These are phyloP conservation scores for Cryptosporidium baileyi DNA, from an alignment of 169 alveolate species.

Conservation along the genomic window DNA sequence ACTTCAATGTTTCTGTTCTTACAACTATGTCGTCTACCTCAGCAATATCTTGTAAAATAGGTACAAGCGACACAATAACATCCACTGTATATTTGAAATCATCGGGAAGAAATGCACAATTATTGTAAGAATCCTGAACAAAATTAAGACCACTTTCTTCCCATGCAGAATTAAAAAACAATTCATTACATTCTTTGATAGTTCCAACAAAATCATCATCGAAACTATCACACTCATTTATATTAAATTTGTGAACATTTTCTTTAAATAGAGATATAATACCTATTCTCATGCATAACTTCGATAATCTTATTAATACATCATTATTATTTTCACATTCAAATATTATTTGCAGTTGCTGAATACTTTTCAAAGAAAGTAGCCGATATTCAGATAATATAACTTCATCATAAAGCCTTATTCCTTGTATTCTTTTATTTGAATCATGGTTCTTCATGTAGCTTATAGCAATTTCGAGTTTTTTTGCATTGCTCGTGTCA, in stretches of 20 bases:
- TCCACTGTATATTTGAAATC: not conserved
- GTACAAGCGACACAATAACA: not conserved
- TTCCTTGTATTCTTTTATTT: slow-evolving; percentile 26
- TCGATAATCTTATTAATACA: slow-evolving; percentile 29
- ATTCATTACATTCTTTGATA: not conserved
- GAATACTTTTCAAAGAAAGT: not conserved
- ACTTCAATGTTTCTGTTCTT: slow-evolving; percentile 54
- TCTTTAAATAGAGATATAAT: slow-evolving; percentile 9
- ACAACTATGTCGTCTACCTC: slow-evolving; percentile 53
- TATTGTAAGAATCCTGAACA: not conserved
- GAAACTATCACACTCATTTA: slow-evolving; percentile 12
- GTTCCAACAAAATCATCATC: not conserved
- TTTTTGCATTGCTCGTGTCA: not conserved
- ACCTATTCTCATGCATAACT: slow-evolving; percentile 31
- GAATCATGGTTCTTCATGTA: slow-evolving; percentile 26
- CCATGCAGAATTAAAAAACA: not conserved
- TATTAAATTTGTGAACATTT: not conserved
- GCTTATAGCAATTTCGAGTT: not conserved
- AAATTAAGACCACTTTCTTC: not conserved
- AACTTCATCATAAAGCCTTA: not conserved
- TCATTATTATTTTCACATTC: slow-evolving; percentile 59
- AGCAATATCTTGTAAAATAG: slow-evolving; percentile 65
- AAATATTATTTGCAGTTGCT: not conserved
- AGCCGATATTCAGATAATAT: not conserved
- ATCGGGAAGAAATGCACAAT: not conserved